Conservation (phyloP, 768 basidiomycete species). For the Paxillus rubicundulus region DNA sequence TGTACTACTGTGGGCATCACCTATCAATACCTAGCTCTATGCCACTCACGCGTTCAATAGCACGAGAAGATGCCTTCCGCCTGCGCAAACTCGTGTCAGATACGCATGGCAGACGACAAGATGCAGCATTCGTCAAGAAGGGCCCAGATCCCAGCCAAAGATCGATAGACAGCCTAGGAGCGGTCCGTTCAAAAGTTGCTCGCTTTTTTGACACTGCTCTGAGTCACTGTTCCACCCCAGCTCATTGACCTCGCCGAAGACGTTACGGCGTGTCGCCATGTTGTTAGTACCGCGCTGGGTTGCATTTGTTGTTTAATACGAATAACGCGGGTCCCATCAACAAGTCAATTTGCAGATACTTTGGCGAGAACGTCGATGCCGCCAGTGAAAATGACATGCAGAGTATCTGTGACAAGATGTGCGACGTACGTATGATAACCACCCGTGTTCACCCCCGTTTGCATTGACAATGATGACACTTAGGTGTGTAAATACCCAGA, state of each 20-base stretch:
- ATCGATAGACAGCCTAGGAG: conserved; percentile 58
- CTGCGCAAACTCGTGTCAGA: conserved; percentile 52
- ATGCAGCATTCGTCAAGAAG: conserved; percentile 40
- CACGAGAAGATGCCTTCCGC: conserved; percentile 68
- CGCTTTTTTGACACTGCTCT: conserved; percentile 27
- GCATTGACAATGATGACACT: background rate
- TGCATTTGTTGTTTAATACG: background rate
- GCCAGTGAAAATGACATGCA: conserved; percentile 43
- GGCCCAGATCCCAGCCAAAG: conserved; percentile 67
- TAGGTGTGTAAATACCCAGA: conserved; percentile 81
- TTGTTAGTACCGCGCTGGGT: conserved; percentile 43
- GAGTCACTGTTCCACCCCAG: conserved; percentile 22
- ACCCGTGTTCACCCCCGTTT: background rate
- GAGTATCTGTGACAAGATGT: conserved; percentile 71
- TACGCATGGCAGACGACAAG: conserved; percentile 44
- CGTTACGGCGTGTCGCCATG: conserved; percentile 60
- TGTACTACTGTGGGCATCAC: conserved; percentile 69
- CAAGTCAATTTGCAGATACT: conserved; percentile 76
- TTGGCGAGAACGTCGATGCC: conserved; percentile 65
- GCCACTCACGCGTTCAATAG: conserved; percentile 33
- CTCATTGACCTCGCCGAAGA: conserved; percentile 59
- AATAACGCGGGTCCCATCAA: background rate
- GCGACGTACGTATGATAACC: conserved; percentile 55
- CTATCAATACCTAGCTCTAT: background rate
- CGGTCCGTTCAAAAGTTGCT: conserved; percentile 40